Conservation (phyloP, 257 asterid species). For the Oldenlandia corymbosa region DNA sequence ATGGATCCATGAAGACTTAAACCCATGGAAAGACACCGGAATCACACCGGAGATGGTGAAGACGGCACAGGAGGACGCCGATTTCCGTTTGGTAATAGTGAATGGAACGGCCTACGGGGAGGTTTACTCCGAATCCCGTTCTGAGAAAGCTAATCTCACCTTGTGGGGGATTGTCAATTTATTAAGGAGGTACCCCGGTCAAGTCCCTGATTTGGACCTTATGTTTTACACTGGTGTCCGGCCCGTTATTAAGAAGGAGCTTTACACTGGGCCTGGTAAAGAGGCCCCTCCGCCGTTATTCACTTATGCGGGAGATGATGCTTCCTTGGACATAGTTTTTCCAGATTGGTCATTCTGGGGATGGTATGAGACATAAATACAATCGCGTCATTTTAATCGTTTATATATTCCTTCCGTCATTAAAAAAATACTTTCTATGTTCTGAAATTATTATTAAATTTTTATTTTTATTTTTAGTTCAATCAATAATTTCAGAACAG, state of each 20-base stretch:
- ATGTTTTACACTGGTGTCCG: constrained; percentile 23
- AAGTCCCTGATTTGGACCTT: constrained; percentile 31
- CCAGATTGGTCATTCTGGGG: constrained; percentile 50
- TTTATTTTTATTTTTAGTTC: too few relatives aligned
- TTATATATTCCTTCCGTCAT: too few relatives aligned
- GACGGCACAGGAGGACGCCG: constrained; percentile 16
- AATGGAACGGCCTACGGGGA: constrained; percentile 26
- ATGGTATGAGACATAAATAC: too few relatives aligned
- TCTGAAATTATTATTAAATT: too few relatives aligned
- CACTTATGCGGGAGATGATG: constrained; percentile 24
- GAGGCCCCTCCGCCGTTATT: constrained; percentile 29
- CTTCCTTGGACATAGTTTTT: constrained; percentile 33
- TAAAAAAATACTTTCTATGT: too few relatives aligned
- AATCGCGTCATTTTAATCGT: too few relatives aligned
- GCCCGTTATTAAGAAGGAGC: constrained; percentile 16
- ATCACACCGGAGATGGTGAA: constrained; percentile 26
- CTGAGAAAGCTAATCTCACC: constrained; percentile 21
- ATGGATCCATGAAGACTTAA: constrained; percentile 28
- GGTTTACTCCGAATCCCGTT: constrained; percentile 12
- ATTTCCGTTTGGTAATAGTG: constrained; percentile 25
- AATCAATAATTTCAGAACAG: too few relatives aligned
- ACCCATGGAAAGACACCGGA: constrained; percentile 33
- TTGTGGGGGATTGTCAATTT: constrained; percentile 33
- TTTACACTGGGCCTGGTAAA: constrained; percentile 11
- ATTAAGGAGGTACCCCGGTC: constrained; percentile 31